Conservation (phyloP, 345 rosid genomes). For the Lepidium africanum region DNA sequence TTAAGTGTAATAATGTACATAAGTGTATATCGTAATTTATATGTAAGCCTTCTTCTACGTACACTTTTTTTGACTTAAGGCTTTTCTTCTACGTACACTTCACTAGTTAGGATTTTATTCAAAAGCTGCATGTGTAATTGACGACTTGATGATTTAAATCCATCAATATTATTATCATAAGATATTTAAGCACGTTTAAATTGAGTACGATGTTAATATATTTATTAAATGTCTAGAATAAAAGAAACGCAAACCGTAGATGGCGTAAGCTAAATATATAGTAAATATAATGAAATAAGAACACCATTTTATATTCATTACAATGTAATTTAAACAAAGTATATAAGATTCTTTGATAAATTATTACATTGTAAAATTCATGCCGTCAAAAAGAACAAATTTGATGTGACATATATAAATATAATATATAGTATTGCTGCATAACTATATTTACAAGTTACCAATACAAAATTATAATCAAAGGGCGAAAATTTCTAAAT, state of each 20-base stretch:
- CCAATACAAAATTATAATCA: neutral
- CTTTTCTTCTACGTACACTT: no score
- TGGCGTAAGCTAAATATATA: neutral
- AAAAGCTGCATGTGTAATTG: no score
- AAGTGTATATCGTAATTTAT: no score
- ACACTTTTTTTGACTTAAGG: no score
- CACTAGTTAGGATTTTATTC: no score
- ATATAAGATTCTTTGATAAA: neutral
- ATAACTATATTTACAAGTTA: constrained; percentile 33
- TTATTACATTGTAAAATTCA: neutral
- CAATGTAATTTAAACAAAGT: constrained; percentile 27
- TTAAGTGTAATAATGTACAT: no score
- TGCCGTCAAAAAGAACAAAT: constrained; percentile 16
- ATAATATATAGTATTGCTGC: constrained; percentile 15
- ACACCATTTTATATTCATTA: neutral
- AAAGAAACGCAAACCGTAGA: neutral
- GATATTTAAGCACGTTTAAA: neutral
- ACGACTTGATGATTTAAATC: neutral
- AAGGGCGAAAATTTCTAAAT: constrained; percentile 9
- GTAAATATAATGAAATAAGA: no score
- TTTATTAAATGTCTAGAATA: neutral
- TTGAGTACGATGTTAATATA: neutral
- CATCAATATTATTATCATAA: constrained; percentile 19
- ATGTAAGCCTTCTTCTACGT: no score
- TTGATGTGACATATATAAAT: constrained; percentile 18